Evolutionary conservation across 2,329 filamentous ascomycete species (phyloP).

Genomic region (Diaporthe ampelina): DNA sequence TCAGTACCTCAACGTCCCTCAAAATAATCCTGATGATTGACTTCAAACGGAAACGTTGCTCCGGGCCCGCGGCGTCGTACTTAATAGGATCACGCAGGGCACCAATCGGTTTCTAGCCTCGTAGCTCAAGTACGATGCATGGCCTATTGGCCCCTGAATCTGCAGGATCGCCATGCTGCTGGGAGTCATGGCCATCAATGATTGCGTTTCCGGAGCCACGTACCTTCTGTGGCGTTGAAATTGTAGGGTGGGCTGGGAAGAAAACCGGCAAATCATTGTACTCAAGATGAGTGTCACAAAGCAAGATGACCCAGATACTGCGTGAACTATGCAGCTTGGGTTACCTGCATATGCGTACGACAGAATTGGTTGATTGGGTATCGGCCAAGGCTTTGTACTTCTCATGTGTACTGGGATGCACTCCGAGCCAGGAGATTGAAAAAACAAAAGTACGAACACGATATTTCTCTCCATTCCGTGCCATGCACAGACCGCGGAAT

Average conservation of each 20-base stretch:
- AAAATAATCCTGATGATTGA: not conserved
- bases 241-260: not conserved
- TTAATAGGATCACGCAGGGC: not conserved
- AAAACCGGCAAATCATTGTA: not conserved
- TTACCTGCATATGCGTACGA: not conserved
- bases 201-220: not conserved
- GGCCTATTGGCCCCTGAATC: not conserved
- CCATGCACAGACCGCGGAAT: constrained; percentile 1
- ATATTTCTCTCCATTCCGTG: not conserved
- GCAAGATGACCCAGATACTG: constrained; percentile 5
- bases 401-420: not conserved
- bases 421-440: not conserved
- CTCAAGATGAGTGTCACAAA: not conserved
- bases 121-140: not conserved
- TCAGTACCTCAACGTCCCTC: no score
- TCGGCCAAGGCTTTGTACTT: constrained; percentile 9
- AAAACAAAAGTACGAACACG: constrained; percentile 11
- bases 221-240: not conserved
- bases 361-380: not conserved
- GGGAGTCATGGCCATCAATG: not conserved
- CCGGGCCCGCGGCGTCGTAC: not conserved
- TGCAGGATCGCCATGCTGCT: not conserved
- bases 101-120: not conserved
- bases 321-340: not conserved
- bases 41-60: not conserved